Evolutionary conservation across 2,329 filamentous ascomycete species (phyloP).

Genomic region (Chaetomiaceae sp.): DNA sequence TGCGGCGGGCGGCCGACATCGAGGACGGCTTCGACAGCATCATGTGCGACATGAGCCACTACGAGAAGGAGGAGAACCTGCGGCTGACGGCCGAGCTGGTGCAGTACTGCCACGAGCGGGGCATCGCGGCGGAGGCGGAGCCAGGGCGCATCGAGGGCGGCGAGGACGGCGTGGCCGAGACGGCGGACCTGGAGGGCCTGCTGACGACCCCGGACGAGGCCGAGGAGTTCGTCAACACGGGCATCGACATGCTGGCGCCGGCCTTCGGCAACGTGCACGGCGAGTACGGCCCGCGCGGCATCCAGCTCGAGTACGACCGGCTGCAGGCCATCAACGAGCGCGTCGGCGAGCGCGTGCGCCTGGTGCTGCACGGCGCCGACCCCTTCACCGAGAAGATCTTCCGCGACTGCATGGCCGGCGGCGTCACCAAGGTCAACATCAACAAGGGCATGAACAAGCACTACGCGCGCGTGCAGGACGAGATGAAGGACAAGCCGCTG

Average conservation of each 20-base stretch:
- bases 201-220: constrained; percentile 64
- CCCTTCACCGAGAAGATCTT: constrained; percentile 43
- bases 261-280: constrained; percentile 74
- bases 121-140: constrained; percentile 63
- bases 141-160: constrained; percentile 52
- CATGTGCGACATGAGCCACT: constrained; percentile 69
- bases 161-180: constrained; percentile 67
- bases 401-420: constrained; percentile 37
- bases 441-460: constrained; percentile 48
- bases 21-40: constrained; percentile 59
- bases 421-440: constrained; percentile 45
- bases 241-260: constrained; percentile 68
- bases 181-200: constrained; percentile 39
- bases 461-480: constrained; percentile 38
- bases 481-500: constrained; percentile 41
- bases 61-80: constrained; percentile 62
- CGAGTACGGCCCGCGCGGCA: constrained; percentile 60
- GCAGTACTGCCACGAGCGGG: constrained; percentile 55
- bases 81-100: constrained; percentile 54
- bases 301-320: constrained; percentile 53
- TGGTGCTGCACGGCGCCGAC: constrained; percentile 44
- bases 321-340: constrained; percentile 38
- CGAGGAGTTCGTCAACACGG: constrained; percentile 62
- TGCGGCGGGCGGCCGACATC: constrained; percentile 54
- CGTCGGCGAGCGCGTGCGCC: constrained; percentile 39